Evolutionary conservation across 106 monocot species (phyloP).

Genomic region (Dendrobium nobile): DNA sequence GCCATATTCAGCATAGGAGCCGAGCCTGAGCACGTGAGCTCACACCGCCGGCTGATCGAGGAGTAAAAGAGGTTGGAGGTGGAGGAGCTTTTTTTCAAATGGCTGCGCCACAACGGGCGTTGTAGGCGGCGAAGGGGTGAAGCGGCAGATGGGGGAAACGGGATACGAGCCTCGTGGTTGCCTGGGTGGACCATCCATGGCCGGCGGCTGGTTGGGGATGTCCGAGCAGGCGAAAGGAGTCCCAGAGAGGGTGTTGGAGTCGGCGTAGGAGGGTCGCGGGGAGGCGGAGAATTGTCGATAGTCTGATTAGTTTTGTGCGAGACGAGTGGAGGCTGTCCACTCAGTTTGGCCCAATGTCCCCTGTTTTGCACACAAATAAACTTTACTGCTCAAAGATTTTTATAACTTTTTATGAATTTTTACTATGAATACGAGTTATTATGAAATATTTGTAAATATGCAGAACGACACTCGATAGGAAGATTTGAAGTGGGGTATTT

Average conservation of each 20-base stretch:
- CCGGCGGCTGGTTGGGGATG: slow-evolving; percentile 38
- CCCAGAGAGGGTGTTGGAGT: slow-evolving; percentile 72
- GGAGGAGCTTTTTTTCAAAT: slow-evolving; percentile 49
- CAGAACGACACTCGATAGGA: slow-evolving; percentile 64
- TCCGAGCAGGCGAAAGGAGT: slow-evolving; percentile 65
- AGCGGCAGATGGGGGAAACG: slow-evolving; percentile 15
- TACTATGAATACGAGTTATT: too few species aligned
- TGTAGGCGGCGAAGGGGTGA: slow-evolving; percentile 53
- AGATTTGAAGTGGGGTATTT: slow-evolving; percentile 58
- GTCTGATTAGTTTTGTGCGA: slow-evolving; percentile 24
- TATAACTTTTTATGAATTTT: too few species aligned
- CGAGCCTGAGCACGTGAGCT: slow-evolving; percentile 72
- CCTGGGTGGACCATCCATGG: slow-evolving; percentile 97
- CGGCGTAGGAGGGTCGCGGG: slow-evolving; percentile 88
- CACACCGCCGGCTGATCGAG: slow-evolving; percentile 53
- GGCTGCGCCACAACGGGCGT: slow-evolving; percentile 70
- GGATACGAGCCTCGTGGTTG: slow-evolving; percentile 77
- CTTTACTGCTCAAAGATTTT: neutral
- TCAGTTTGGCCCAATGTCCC: slow-evolving; percentile 85
- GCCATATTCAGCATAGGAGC: slow-evolving; percentile 56
- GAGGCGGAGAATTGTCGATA: slow-evolving; percentile 78
- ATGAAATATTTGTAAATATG: slow-evolving; percentile 30
- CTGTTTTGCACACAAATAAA: slow-evolving; percentile 15
- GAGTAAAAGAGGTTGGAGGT: slow-evolving; percentile 73
- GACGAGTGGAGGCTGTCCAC: slow-evolving; percentile 76